Percentiles rank a stretch among this genome's conserved stretches.
phyloP scores from a whole-genome alignment of 108 stramenopile species.

The Nitzschia palea region DNA sequence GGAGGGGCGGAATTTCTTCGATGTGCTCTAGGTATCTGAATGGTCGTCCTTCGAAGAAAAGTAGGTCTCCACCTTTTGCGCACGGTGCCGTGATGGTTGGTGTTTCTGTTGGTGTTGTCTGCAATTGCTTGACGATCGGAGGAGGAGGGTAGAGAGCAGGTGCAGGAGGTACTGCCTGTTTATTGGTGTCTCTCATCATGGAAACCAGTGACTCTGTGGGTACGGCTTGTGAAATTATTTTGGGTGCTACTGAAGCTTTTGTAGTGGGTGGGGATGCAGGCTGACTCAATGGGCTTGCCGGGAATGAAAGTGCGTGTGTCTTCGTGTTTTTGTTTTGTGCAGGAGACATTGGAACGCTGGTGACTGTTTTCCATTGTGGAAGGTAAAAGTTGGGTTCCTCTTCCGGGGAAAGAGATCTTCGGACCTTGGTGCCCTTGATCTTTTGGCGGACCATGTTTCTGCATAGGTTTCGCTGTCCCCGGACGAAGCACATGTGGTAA shows the following conservation, averaged over 20 bases:
- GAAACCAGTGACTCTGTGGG: background rate
- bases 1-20: conserved; percentile 21
- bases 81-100: background rate
- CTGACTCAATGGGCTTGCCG: too few species aligned
- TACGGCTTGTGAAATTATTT: too few species aligned
- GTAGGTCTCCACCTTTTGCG: conserved; percentile 42
- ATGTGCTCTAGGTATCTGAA: conserved; percentile 61
- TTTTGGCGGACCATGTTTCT: conserved; percentile 51
- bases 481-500: conserved; percentile 39
- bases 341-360: background rate
- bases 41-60: conserved; percentile 63
- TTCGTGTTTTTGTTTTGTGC: background rate
- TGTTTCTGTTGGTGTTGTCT: background rate
- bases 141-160: background rate
- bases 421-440: conserved; percentile 75
- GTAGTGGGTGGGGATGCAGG: too few species aligned
- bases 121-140: background rate
- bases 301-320: too few species aligned
- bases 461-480: conserved; percentile 31
- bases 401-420: conserved; percentile 32
- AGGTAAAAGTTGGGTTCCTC: conserved; percentile 68
- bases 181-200: background rate
- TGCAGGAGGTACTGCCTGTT: background rate
- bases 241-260: too few species aligned
- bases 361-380: conserved; percentile 3